Conservation (phyloP, 345 rosid species). For the Melaleuca alternifolia region DNA sequence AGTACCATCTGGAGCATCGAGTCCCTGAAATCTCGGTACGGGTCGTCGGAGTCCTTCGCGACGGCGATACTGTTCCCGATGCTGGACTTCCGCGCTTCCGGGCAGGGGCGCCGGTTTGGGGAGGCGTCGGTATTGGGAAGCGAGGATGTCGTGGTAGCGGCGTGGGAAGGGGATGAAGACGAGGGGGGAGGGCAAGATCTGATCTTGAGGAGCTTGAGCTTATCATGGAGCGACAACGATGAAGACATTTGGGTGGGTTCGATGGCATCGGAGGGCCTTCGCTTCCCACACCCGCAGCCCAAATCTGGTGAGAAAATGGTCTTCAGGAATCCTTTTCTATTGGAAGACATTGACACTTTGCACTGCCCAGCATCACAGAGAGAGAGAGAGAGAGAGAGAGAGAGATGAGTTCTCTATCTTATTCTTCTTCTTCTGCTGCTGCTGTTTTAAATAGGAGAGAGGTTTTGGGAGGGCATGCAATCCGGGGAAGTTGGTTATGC, state of each 20-base stretch:
- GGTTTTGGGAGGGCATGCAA: neutral
- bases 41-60: conserved; percentile 41
- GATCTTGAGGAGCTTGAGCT: neutral
- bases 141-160: neutral
- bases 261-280: conserved; percentile 20
- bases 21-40: conserved; percentile 32
- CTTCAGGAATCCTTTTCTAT: conserved; percentile 9
- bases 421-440: neutral
- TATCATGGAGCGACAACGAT: neutral
- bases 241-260: conserved; percentile 17
- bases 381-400: neutral
- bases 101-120: neutral
- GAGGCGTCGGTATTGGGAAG: conserved; percentile 13
- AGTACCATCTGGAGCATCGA: conserved; percentile 27
- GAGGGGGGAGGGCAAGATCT: conserved; percentile 3
- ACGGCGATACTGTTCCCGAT: conserved; percentile 29
- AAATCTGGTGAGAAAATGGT: neutral
- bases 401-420: neutral
- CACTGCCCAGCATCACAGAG: neutral
- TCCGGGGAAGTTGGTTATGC: neutral
- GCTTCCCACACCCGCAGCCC: conserved; percentile 15
- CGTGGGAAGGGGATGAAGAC: conserved; percentile 7
- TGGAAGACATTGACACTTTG: neutral
- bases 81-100: neutral
- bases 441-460: neutral